These are phyloP conservation scores for Chiua virens DNA, from an alignment of 768 basidiomycete species.

Conservation along the genomic window DNA sequence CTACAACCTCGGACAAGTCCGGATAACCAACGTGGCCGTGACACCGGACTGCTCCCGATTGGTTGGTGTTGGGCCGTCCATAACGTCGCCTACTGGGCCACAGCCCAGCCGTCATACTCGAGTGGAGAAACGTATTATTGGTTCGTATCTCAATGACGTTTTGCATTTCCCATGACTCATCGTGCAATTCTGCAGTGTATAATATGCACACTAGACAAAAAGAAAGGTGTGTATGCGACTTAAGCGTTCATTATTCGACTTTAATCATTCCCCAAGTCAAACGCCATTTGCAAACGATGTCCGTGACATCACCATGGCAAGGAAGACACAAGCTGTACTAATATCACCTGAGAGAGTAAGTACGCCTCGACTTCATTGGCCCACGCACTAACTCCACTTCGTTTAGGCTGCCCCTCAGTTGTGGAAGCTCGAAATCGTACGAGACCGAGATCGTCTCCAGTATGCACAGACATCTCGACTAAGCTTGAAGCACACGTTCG, in stretches of 20 bases:
- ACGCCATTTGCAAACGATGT: conserved; percentile 56
- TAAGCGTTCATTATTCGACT: background rate
- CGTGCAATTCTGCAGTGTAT: conserved; percentile 37
- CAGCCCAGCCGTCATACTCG: conserved; percentile 49
- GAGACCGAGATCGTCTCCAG: conserved; percentile 45
- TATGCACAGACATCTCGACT: conserved; percentile 31
- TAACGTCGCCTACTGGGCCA: conserved; percentile 40
- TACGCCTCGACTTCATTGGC: conserved; percentile 4
- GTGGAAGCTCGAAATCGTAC: conserved; percentile 68
- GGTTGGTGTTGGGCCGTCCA: conserved; percentile 49
- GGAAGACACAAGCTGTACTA: conserved; percentile 43
- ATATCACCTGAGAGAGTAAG: conserved; percentile 36
- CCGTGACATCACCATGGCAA: conserved; percentile 50
- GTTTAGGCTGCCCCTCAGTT: conserved; percentile 71
- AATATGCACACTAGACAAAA: conserved; percentile 43
- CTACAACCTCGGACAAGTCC: conserved; percentile 45
- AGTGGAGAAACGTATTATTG: conserved; percentile 54
- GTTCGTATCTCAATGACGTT: conserved; percentile 28
- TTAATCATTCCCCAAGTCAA: conserved; percentile 38
- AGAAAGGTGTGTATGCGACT: conserved; percentile 40
- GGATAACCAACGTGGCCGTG: conserved; percentile 50
- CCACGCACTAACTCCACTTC: conserved; percentile 10
- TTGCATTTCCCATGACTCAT: conserved; percentile 1
- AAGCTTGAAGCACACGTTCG: conserved; percentile 64
- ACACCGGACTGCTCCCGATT: conserved; percentile 47